phyloP scores from a whole-genome alignment of 1,139 yeast genomes.

The Suhomyces bolitotheri region DNA sequence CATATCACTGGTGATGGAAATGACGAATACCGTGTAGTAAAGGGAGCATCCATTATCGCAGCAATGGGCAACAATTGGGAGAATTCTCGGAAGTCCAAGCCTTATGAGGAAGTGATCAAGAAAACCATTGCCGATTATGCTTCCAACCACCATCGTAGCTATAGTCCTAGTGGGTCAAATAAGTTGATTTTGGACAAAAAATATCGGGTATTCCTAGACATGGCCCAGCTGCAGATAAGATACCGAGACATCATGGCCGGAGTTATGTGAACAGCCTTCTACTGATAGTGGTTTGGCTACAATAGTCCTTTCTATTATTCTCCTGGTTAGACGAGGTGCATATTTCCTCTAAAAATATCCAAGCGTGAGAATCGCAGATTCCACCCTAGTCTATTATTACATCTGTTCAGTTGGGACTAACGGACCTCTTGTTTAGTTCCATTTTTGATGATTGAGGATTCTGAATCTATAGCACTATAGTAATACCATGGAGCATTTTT shows the following conservation, averaged over 20 bases:
- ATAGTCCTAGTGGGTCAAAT: neutral
- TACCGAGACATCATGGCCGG: slow-evolving; percentile 24
- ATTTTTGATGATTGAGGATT: too few relatives aligned
- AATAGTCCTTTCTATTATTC: too few relatives aligned
- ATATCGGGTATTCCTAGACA: slow-evolving; percentile 1
- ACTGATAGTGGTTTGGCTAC: too few relatives aligned
- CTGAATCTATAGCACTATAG: too few relatives aligned
- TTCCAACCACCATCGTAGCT: neutral
- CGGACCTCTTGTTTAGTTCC: too few relatives aligned
- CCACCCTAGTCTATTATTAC: too few relatives aligned
- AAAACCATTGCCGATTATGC: neutral
- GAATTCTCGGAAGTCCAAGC: neutral
- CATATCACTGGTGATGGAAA: slow-evolving; percentile 16
- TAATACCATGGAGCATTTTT: too few relatives aligned
- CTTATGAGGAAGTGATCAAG: slow-evolving; percentile 1
- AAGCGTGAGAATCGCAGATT: too few relatives aligned
- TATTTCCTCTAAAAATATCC: too few relatives aligned
- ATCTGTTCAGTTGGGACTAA: too few relatives aligned
- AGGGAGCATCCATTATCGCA: slow-evolving; percentile 40
- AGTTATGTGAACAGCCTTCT: too few relatives aligned
- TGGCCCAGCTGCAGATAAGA: slow-evolving; percentile 22
- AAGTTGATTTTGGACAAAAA: neutral
- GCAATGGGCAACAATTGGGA: slow-evolving; percentile 12
- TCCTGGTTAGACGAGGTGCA: too few relatives aligned
- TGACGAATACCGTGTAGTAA: slow-evolving; percentile 33